Evolutionary conservation across 371 early-diverging fungal genomes (phyloP), one percentile per base, ranked within the genome.

Genomic region (Nematocida ironsii): DNA sequence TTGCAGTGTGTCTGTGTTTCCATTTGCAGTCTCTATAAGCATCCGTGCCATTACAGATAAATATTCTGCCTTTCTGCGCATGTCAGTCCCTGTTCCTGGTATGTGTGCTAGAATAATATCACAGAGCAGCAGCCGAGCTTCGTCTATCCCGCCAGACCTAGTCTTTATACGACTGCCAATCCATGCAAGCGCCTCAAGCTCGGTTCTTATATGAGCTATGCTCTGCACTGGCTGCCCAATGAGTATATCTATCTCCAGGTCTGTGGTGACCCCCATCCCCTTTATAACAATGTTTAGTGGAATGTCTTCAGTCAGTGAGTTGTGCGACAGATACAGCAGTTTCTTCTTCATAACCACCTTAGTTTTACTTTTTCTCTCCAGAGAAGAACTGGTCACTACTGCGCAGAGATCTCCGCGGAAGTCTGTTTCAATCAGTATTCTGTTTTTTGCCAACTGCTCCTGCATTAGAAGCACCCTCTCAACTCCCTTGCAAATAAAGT

Each of bases 381-480:
- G 92, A 3, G 99, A 98, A 27, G 93, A 93, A 66, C 84, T 88
- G 42, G 93, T 93, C 5, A 95, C 96, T 71, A 89, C 90, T 50
- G 94, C 93, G 60, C 88, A 88, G 62, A 95, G 91, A 42, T 89
- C 87, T 0, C 94, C 94, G 84, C 91, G 92, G 45, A 91, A 88
- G 83, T 97, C 97, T 0, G 89, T 89, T 74, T 97, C 97, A 23
- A 97, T 93, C 86, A 98, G 93, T 75, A 99, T 99, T 89, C 99
- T 91, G 89, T 98, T 99, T 88, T 97, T 98, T n/a, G 94, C 93
- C 86, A 99, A 89, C 84, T 99, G 99, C 89, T 99, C 99, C 88
- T 99, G 99, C 39, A 99, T 96, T 72, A 98, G 85, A 89, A 98
- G 94, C 4, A 98, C 98, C 87, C 97, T 95, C 87, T 99, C 99